Evolutionary conservation across 495 filamentous ascomycete species (phyloP).

Genomic region (Astrothelium macrocarpum): DNA sequence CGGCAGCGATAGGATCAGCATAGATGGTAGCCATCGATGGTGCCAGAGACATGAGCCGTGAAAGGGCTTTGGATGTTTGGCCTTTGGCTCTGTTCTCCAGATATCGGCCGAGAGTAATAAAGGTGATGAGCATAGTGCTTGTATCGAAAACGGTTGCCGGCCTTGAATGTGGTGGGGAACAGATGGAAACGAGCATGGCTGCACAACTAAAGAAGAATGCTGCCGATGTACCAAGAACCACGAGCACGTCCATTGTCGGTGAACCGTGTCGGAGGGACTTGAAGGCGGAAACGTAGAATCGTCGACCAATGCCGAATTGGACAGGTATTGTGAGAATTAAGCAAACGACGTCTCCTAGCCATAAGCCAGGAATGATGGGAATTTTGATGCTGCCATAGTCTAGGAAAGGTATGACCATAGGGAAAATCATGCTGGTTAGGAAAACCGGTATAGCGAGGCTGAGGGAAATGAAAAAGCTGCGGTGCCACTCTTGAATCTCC

Average conservation of each 20-base stretch:
- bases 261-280: slow-evolving; percentile 81
- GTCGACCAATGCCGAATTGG: slow-evolving; percentile 90
- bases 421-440: slow-evolving; percentile 80
- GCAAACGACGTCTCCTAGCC: slow-evolving; percentile 78
- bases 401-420: slow-evolving; percentile 39
- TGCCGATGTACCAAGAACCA: slow-evolving; percentile 88
- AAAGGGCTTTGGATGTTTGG: slow-evolving; percentile 89
- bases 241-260: slow-evolving; percentile 96
- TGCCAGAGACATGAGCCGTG: slow-evolving; percentile 87
- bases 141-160: slow-evolving; percentile 93
- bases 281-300: slow-evolving; percentile 86
- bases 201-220: slow-evolving; percentile 94
- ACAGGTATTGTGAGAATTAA: slow-evolving; percentile 78
- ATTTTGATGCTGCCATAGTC: slow-evolving; percentile 63
- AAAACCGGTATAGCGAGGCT: slow-evolving; percentile 87
- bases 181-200: slow-evolving; percentile 74
- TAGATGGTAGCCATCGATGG: slow-evolving; percentile 98
- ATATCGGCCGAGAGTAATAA: slow-evolving; percentile 84
- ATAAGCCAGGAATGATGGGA: slow-evolving; percentile 57
- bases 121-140: slow-evolving; percentile 97
- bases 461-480: slow-evolving; percentile 62
- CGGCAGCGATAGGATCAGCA: slow-evolving; percentile 87
- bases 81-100: slow-evolving; percentile 94
- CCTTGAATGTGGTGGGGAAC: slow-evolving; percentile 56
- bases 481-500: slow-evolving; percentile 87